Evolutionary conservation across 139 green algal genomes (phyloP), one percentile per base, ranked within the genome.

Genomic region (Volvox reticuliferus): DNA sequence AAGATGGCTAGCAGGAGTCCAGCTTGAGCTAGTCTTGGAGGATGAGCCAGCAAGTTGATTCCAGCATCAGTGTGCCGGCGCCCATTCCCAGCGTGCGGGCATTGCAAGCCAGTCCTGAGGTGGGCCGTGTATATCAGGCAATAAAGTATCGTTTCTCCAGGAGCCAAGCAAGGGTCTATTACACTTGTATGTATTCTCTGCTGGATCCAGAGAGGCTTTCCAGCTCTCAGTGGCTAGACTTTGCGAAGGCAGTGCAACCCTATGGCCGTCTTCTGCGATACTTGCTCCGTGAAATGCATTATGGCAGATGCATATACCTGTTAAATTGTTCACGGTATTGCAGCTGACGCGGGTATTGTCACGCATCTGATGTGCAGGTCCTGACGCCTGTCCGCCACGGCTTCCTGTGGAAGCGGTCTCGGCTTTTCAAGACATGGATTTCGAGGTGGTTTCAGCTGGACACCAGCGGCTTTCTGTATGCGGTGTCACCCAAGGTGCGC

Each of bases 331-430:
- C 44, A 55, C 44, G 9, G 44, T 55, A 55, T 55, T 9, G 9
- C 44, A 55, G 44, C 44, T 55, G 9, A 55, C 44, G 44, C 44
- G 44, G 5, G 44, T 55, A 14, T 9, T 55, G 44, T 55, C 44
- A 55, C 44, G 44, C 44, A 55, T 55, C 65, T 73, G 65, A 16
- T 28, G 65, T 12, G 65, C 71, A 90, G 86, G 44, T 68, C 13
- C 14, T 90, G 21, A 65, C 32, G 14, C 86, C 86, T 36, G 69
- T 90, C 1, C 86, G 86, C 55, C 75, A 90, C 69, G 86, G 86
- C 18, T 84, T 90, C 13, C 55, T 90, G 12, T 90, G 86, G 86
- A 90, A 90, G 44, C 73, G 86, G 13, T 90, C 86, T 16, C 73
- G 75, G 17, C 19, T 84, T 1, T 77, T 90, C 55, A 88, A 82